Base-by-base conservation (phyloP, 495 filamentous ascomycete genomes). In the Cetradonia linearis region DNA sequence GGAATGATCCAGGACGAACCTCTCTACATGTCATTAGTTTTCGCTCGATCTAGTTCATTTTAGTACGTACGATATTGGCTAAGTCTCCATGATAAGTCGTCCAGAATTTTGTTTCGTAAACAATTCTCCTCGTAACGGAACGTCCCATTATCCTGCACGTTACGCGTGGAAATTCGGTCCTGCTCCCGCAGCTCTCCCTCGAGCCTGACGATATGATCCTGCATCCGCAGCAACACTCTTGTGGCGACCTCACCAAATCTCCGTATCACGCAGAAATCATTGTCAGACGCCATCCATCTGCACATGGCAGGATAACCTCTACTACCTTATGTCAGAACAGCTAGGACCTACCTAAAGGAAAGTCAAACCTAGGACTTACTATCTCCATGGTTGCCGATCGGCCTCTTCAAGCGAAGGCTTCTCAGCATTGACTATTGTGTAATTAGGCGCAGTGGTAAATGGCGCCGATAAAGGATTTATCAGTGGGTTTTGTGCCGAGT, bases 181-280 rank as follows among this genome's bases (percentile, higher is more conserved):
- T 47, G 33, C 2, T 30, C 16, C 1, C 33, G 36, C 6, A 67
- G 48, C 3, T 44, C 25, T 37, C 40, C 46, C 40, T 67, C 65
- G 3, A 65, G 58, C 25, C 50, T n/a, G 13, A n/a, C 55, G 25
- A 67, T 58, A 13, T 49, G 37, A 49, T 62, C 36, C 37, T 67
- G 65, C 56, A 74, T 60, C 3, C 55, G 58, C 28, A 75, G 63
- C 16, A 71, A 54, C n/a, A 70, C 61, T 1, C 69, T 64, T 27
- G 64, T 65, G 57, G 65, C 73, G 13, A 72, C 44, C 8, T 63
- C 61, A 11, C 61, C 52, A 30, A 74, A 76, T 11, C 67, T 62
- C 23, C 73, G 66, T 18, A 74, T 36, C 4, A 76, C 63, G 34
- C 72, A 70, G 40, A 70, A 70, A 55, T 74, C 73, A 57, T 71